Base-by-base conservation (phyloP, 768 basidiomycete genomes). In the Termitomyces eurrhizus region DNA sequence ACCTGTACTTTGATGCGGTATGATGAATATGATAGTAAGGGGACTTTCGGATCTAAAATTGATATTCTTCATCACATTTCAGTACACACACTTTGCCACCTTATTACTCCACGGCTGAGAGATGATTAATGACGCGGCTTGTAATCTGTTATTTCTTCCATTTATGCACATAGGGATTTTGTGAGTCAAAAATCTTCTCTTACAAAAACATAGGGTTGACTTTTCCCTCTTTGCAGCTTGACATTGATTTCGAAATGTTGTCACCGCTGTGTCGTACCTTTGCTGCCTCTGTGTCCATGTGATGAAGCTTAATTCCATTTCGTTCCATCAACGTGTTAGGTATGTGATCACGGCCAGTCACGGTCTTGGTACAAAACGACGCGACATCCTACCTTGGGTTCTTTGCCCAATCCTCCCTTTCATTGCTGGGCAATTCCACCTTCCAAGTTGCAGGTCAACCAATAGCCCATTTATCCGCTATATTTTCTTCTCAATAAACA, bases 381-480 rank as follows among this genome's bases (percentile, higher is more conserved):
- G 24, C 29, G 13, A 12, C 3, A 42, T 42, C 7, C 11, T 21
- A n/a, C 24, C 29, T n/a, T 29, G 9, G n/a, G 35, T 48, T 26
- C 53, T 52, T 61, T 13, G 59, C 60, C 57, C 50, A 57, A 57
- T 61, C 63, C 60, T 49, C 56, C 58, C 42, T 16, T 58, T 49
- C 49, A 55, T 64, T 64, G 60, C 63, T 56, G 50, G 63, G 53
- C 60, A 64, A 61, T 61, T 21, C 56, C 52, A 50, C 41, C 50
- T 50, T 42, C 48, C 42, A 29, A 64, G 60, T 64, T 64, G 57
- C 63, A 64, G 63, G 63, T 62, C 60, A 59, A 64, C 60, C 59
- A 56, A 52, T 55, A 64, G 60, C 59, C 61, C 26, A 44, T 56
- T 53, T 54, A 56, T 61, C 24, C 35, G 57, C 60, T 57, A 37